phyloP scores from a whole-genome alignment of 768 basidiomycete genomes.

The Leccinum sublutescens region DNA sequence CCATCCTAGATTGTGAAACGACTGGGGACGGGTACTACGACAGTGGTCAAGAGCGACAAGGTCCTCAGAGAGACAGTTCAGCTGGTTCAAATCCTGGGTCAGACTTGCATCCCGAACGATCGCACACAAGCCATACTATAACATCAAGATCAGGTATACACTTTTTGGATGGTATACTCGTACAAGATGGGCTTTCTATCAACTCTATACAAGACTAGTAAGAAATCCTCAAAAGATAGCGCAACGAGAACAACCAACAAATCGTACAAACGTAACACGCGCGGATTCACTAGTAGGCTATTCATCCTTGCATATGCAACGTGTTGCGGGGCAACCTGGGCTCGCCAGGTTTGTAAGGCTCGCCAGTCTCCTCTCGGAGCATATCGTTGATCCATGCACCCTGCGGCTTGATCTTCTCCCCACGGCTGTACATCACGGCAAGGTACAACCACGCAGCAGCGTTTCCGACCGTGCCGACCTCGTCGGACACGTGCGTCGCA shows the following conservation, averaged over 20 bases:
- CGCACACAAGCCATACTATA: neutral
- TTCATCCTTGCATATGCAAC: slow-evolving; percentile 46
- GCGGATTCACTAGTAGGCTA: neutral
- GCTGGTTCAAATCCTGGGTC: too few relatives aligned
- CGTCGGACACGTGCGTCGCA: slow-evolving; percentile 75
- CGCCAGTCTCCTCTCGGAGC: slow-evolving; percentile 71
- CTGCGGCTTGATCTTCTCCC: slow-evolving; percentile 73
- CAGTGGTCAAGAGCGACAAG: too few relatives aligned
- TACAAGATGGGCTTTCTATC: slow-evolving; percentile 12
- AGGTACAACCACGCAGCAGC: slow-evolving; percentile 64
- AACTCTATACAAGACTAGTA: slow-evolving; percentile 1
- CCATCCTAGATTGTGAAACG: too few relatives aligned
- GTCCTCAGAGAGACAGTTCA: too few relatives aligned
- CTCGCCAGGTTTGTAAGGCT: slow-evolving; percentile 64
- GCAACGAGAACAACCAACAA: neutral
- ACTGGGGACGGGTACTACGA: too few relatives aligned
- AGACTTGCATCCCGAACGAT: too few relatives aligned
- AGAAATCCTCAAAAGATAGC: neutral
- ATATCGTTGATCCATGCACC: slow-evolving; percentile 87
- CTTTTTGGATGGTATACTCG: slow-evolving; percentile 7
- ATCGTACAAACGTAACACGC: slow-evolving; percentile 11
- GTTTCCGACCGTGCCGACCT: slow-evolving; percentile 83
- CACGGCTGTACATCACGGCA: slow-evolving; percentile 77
- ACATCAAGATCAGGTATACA: neutral
- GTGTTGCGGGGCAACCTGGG: slow-evolving; percentile 67